Evolutionary conservation across 306 rosid genomes (phyloP), one percentile per base, ranked within the genome.

Genomic region (Fagus sylvatica): DNA sequence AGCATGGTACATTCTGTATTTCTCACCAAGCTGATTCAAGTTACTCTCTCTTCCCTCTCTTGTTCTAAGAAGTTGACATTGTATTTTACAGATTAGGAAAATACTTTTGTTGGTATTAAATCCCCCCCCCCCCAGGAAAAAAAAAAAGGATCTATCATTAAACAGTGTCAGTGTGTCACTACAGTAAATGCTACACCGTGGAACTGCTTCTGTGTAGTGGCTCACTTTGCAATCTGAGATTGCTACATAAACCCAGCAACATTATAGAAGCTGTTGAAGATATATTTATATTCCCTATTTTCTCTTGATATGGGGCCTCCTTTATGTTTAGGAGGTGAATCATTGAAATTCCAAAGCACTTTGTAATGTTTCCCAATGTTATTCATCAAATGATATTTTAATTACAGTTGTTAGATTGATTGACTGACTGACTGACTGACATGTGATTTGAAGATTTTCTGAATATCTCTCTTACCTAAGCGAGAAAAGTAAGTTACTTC

Each of bases 1-100:
- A 83, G 49, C 2, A 43, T 65, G 86, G 83, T 85, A 64, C 53
- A 65, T 10, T 65, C 56, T 41, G 17, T 43, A 30, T 15, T 19
- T 64, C 43, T 10, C 4, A 41, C 68, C 12, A 4, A 32, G 8
- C 32, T 69, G 11, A 22, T 65, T 55, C 34, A 30, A 34, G 73
- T 28, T 67, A 7, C 43, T 79, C 11, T 49, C 8, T 32, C 40
- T 37, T 43, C 33, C 3, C 42, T 37, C 46, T 72, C 12, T 51
- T 37, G 3, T 32, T 75, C 1, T 43, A 10, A 1, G 57, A 32
- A 49, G 75, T 42, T 71, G 13, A 19, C 54, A 13, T 16, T 10
- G n/a, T 66, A 22, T 56, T 65, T 10, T 69, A 32, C 41, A 43
- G 9, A 36, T 70, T 3, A 46, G 54, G 66, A 61, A 59, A 19